A percentile compares a stretch with the other conserved stretches of the same genome.
Evolutionary conservation across 1,284 basidiomycete species (phyloP).

Genomic region (Xerocomus amazonicus): DNA sequence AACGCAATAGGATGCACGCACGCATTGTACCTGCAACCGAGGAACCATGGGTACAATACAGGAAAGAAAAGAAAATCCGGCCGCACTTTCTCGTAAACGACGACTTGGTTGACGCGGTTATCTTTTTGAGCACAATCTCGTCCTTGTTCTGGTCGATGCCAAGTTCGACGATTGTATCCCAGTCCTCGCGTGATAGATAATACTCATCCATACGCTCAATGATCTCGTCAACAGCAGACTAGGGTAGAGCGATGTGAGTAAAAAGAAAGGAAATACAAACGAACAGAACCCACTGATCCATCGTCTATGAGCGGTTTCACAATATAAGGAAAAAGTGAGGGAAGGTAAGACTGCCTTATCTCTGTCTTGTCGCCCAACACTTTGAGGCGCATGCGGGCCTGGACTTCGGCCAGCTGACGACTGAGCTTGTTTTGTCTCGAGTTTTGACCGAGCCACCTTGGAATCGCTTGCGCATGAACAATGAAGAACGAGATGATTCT

Average conservation of each 20-base stretch:
- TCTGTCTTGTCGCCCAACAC: constrained; percentile 88
- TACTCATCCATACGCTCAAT: constrained; percentile 94
- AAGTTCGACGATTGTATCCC: constrained; percentile 93
- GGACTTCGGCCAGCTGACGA: constrained; percentile 85
- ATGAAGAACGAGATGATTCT: background rate
- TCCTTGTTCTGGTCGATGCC: constrained; percentile 82
- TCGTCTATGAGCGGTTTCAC: constrained; percentile 75
- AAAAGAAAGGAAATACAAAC: background rate
- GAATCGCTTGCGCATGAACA: constrained; percentile 2
- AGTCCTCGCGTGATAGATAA: constrained; percentile 90
- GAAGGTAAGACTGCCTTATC: constrained; percentile 89
- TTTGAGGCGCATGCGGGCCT: constrained; percentile 91
- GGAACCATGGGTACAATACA: background rate
- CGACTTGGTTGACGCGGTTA: constrained; percentile 77
- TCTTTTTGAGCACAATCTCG: constrained; percentile 76
- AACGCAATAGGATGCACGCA: constrained; percentile 88
- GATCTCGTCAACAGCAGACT: constrained; percentile 79
- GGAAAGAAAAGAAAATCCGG: background rate
- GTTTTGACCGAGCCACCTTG: constrained; percentile 95
- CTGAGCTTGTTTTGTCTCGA: constrained; percentile 85
- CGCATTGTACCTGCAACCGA: constrained; percentile 69
- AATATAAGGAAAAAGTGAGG: constrained; percentile 76
- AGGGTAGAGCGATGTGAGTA: constrained; percentile 5
- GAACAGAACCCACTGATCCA: constrained; percentile 51
- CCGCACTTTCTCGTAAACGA: constrained; percentile 82